These are phyloP conservation scores for Hypoxylon perforatum DNA, from an alignment of 495 filamentous ascomycete genomes.

Conservation along the genomic window DNA sequence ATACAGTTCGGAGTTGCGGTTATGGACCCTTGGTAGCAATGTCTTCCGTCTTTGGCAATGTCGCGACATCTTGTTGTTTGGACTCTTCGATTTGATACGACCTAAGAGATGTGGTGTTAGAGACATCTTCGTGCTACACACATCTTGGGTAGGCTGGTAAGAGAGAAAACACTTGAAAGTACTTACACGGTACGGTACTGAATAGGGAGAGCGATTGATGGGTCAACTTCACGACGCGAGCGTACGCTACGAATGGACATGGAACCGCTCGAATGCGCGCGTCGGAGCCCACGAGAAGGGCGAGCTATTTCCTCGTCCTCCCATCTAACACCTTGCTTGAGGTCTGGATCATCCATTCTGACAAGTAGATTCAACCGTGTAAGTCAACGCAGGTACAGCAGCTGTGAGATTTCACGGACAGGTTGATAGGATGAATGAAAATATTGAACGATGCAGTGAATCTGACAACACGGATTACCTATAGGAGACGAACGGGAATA, in stretches of 20 bases:
- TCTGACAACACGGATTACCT: neutral
- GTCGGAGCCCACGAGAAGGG: slow-evolving; percentile 35
- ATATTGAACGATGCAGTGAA: neutral
- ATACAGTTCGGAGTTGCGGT: slow-evolving; percentile 14
- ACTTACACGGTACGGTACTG: slow-evolving; percentile 63
- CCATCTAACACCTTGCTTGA: slow-evolving; percentile 48
- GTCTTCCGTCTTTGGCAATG: slow-evolving; percentile 51
- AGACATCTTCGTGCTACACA: neutral
- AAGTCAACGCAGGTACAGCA: slow-evolving; percentile 1
- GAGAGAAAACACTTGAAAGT: too few relatives aligned
- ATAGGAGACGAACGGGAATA: neutral
- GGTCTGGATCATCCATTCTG: slow-evolving; percentile 40
- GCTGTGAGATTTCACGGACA: neutral
- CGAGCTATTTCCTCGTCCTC: slow-evolving; percentile 41
- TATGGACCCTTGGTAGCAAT: slow-evolving; percentile 54
- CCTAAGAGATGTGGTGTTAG: slow-evolving; percentile 34
- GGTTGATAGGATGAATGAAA: neutral
- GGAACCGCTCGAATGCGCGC: slow-evolving; percentile 48
- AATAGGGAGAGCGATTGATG: slow-evolving; percentile 62
- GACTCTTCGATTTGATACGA: slow-evolving; percentile 66
- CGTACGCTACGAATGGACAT: slow-evolving; percentile 52
- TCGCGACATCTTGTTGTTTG: slow-evolving; percentile 52
- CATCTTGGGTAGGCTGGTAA: neutral
- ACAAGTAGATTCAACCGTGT: neutral
- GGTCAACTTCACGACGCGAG: slow-evolving; percentile 54